Percentiles rank a stretch among this genome's conserved stretches.
phyloP scores from a whole-genome alignment of 1,139 yeast genomes.

The Yamadazyma spencermartinsiae region DNA sequence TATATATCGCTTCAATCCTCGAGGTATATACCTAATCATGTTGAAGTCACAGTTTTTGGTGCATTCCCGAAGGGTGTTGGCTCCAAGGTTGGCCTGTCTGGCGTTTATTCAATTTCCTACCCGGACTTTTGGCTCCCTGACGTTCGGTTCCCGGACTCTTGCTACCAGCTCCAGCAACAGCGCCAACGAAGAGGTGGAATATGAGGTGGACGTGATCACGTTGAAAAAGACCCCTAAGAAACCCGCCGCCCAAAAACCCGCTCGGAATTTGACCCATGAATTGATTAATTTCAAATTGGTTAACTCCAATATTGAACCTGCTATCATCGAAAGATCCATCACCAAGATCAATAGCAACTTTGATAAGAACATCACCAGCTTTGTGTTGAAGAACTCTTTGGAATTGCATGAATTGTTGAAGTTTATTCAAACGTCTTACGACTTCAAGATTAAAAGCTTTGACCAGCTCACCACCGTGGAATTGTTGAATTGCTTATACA shows the following conservation, averaged over 20 bases:
- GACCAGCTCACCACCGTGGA: conserved; percentile 30
- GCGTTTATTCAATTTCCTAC: too few relatives aligned
- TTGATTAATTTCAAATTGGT: conserved; percentile 7
- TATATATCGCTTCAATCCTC: too few relatives aligned
- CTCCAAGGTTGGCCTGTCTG: too few relatives aligned
- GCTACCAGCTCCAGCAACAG: conserved; percentile 9
- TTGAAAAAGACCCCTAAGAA: conserved; percentile 27
- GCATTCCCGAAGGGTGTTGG: not conserved
- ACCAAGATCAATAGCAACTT: conserved; percentile 6
- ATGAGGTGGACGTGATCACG: conserved; percentile 40
- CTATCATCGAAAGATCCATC: conserved; percentile 9
- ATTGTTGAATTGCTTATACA: conserved; percentile 27
- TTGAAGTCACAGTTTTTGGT: too few relatives aligned
- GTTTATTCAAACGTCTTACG: conserved; percentile 26
- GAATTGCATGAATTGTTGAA: conserved; percentile 25
- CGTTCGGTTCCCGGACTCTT: not conserved
- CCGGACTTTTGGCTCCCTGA: too few relatives aligned
- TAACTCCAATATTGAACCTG: conserved; percentile 6
- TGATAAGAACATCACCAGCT: conserved; percentile 14
- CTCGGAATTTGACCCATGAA: conserved; percentile 3
- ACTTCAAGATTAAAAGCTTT: conserved; percentile 22
- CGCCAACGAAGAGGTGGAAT: conserved; percentile 20
- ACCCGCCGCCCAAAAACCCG: not conserved
- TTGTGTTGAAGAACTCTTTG: conserved; percentile 20
- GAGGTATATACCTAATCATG: too few relatives aligned